These are phyloP conservation scores for Paramecium octaurelia DNA, from an alignment of 73 alveolate species.

Conservation along the genomic window DNA sequence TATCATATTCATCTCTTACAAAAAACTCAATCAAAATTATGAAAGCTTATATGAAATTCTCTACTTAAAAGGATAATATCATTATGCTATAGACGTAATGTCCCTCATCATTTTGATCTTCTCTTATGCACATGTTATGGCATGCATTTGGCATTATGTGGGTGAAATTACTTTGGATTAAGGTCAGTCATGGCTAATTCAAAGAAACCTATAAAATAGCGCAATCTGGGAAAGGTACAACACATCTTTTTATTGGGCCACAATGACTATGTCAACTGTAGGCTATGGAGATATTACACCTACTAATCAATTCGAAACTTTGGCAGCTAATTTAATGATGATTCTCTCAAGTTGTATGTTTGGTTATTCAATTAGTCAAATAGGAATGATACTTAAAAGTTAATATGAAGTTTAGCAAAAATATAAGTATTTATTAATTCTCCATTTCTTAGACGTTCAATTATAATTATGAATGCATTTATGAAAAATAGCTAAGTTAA, in stretches of 20 bases:
- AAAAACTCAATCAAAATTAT: background rate
- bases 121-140: conserved; percentile 3
- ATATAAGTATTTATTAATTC: background rate
- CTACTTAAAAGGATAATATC: background rate
- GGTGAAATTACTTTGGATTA: background rate
- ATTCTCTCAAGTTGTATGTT: conserved; percentile 44
- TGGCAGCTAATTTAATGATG: conserved; percentile 20
- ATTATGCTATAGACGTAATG: background rate
- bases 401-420: background rate
- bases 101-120: background rate
- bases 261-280: conserved; percentile 60
- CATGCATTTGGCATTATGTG: conserved; percentile 35
- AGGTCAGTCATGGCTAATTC: background rate
- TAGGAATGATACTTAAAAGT: conserved; percentile 56
- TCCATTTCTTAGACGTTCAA: background rate
- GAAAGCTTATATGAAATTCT: background rate
- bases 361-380: conserved; percentile 55
- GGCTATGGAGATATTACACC: conserved; percentile 65
- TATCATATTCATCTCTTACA: background rate
- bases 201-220: background rate
- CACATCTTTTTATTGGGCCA: conserved; percentile 55
- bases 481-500: conserved; percentile 28
- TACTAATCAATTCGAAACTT: conserved; percentile 14
- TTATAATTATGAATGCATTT: background rate
- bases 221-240: conserved; percentile 6